Percentiles rank a stretch among this genome's conserved stretches.
These are phyloP conservation scores for Moesziomyces antarcticus DNA, from an alignment of 1,284 basidiomycete species.

Conservation along the genomic window DNA sequence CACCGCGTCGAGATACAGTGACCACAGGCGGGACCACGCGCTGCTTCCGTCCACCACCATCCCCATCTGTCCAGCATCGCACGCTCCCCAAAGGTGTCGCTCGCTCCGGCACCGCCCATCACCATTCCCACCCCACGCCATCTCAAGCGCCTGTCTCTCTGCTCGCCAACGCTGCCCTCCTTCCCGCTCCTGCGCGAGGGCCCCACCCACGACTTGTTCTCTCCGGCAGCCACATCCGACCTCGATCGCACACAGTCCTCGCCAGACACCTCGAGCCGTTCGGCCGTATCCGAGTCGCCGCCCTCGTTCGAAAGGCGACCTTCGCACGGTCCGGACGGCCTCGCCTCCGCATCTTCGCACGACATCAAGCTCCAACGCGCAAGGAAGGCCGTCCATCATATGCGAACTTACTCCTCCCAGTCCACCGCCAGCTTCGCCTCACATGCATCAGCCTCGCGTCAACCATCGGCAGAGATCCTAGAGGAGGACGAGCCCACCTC, in stretches of 20 bases:
- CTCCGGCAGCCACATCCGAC: slow-evolving; percentile 10
- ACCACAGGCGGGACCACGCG: too few relatives aligned
- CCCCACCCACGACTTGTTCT: slow-evolving; percentile 23
- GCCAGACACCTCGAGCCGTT: slow-evolving; percentile 2
- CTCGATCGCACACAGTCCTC: slow-evolving; percentile 1
- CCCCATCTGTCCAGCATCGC: not conserved
- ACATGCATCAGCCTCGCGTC: slow-evolving; percentile 31
- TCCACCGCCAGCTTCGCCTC: slow-evolving; percentile 39
- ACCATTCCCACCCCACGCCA: slow-evolving; percentile 47
- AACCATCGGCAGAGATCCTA: slow-evolving; percentile 30
- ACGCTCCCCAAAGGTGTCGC: slow-evolving; percentile 6
- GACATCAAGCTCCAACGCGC: slow-evolving; percentile 30
- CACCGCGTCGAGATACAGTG: slow-evolving; percentile 2
- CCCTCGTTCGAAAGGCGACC: slow-evolving; percentile 23
- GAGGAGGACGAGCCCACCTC: slow-evolving; percentile 27
- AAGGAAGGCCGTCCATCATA: slow-evolving; percentile 37
- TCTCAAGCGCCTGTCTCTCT: slow-evolving; percentile 48
- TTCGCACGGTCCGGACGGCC: slow-evolving; percentile 21
- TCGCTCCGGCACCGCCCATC: slow-evolving; percentile 2
- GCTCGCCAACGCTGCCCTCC: slow-evolving; percentile 32
- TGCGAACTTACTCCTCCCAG: slow-evolving; percentile 39
- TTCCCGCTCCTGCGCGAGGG: slow-evolving; percentile 16
- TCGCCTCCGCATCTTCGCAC: slow-evolving; percentile 19
- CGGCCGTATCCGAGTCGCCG: slow-evolving; percentile 22
- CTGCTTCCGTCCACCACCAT: not conserved